Base-by-base conservation (phyloP, 345 rosid species). In the Boechera retrofracta region DNA sequence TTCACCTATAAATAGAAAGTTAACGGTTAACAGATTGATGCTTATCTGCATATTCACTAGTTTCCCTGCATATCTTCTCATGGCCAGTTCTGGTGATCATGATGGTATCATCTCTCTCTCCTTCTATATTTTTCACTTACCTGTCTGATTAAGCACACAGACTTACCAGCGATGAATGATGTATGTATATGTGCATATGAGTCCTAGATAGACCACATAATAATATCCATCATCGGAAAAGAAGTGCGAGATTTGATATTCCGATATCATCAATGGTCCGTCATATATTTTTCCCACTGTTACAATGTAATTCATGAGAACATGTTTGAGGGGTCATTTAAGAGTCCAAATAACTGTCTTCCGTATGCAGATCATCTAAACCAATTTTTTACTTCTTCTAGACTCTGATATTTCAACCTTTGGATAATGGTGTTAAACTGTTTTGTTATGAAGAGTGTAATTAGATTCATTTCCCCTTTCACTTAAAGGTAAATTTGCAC, bases 81-180 rank as follows among this genome's bases (percentile, higher is more conserved):
- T 78, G 81, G 77, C 81, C 38, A 72, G 52, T 73, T 42, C 61
- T 10, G 69, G 77, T 42, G 81, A 59, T 67, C 64, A 78, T 67
- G 77, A 72, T 67, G 81, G 77, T 78, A 78, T 57, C 72, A 21
- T 60, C 28, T 57, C 63, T 49, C 10, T 39, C 24, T 39, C 62
- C 4, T 68, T 71, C 32, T 54, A 16, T 29, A 7, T 4, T 5
- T 28, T 39, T 38, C 45, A 29, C 47, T 12, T 54, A 16, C 44
- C 26, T 73, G 6, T 65, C 13, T 41, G 15, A 52, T 21, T 15
- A 18, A 15, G 28, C 18, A 5, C 28, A 35, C 51, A 11, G 2
- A 38, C 41, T 35, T 15, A 70, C 56, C 11, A 33, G 38, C 38
- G 13, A 28, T 18, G 10, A 52, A 18, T 71, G 36, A 4, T 59